Base-by-base conservation (phyloP, 2,329 filamentous ascomycete genomes). In the Colletotrichum scovillei region DNA sequence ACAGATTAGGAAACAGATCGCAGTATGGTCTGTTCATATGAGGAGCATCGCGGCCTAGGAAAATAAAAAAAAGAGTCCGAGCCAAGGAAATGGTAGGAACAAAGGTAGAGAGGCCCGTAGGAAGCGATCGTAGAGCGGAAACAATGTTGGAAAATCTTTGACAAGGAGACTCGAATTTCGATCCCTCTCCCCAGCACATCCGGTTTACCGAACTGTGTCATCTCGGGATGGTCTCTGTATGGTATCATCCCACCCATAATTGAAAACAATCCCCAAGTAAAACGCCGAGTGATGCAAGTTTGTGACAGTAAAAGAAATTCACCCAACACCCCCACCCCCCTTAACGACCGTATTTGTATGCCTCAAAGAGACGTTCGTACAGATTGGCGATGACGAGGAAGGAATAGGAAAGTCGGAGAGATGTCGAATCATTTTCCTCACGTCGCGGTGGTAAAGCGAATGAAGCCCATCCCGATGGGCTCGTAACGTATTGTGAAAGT, bases 241-340 rank as follows among this genome's bases (percentile, higher is more conserved):
- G 71, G 67, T 72, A 73, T 73, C 67, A 67, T 73, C 56, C 71
- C 63, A 63, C 55, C 56, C 67, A 52, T 35, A 30, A 49, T 11
- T 19, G 32, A 16, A 57, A 19, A 53, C 32, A 53, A 35, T 26
- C 9, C n/a, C n/a, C n/a, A n/a, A 32, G 52, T 55, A 53, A 58
- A 64, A 73, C 70, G 70, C 70, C 70, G 42, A 46, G 38, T 65
- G 53, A 73, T 73, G 70, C 70, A 73, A 38, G 57, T 46, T 59
- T 69, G 59, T 73, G 30, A 73, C 53, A 69, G 22, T 30, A 3
- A 38, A 52, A 52, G 3, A 60, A 63, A 63, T 32, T 32, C 22
- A 32, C 62, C 57, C 24, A 22, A 56, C 30, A 28, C 30, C 66
- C 32, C 52, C 46, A 42, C 19, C 32, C 57, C 46, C 22, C 28